Evolutionary conservation across 495 filamentous ascomycete species (phyloP).

Genomic region (Astrothelium subdiscretum): DNA sequence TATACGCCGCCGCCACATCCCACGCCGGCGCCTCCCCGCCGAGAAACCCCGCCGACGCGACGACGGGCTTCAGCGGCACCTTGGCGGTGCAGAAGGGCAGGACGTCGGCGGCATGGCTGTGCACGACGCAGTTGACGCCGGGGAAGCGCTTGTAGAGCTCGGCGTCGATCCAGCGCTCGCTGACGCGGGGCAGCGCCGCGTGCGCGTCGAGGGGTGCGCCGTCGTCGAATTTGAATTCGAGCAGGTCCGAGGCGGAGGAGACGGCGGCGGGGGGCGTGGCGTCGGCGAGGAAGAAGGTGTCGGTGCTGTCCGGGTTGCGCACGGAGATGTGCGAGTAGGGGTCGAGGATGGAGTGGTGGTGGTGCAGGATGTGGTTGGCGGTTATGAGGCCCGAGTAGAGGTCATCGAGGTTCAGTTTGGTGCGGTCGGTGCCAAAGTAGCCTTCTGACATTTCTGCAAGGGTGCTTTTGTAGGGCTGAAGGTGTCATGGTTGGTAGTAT

Average conservation of each 20-base stretch:
- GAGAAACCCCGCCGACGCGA: slow-evolving; percentile 42
- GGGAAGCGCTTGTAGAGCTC: slow-evolving; percentile 40
- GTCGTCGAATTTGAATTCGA: slow-evolving; percentile 30
- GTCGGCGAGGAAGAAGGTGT: slow-evolving; percentile 33
- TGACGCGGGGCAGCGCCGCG: slow-evolving; percentile 18
- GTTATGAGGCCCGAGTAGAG: slow-evolving; percentile 28
- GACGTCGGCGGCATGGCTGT: slow-evolving; percentile 36
- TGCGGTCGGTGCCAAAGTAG: not conserved
- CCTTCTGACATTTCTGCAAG: not conserved
- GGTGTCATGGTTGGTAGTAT: not conserved
- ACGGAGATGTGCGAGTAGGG: slow-evolving; percentile 36
- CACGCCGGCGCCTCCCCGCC: slow-evolving; percentile 24
- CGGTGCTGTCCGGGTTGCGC: slow-evolving; percentile 30
- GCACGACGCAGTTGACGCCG: slow-evolving; percentile 34
- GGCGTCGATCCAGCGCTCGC: slow-evolving; percentile 37
- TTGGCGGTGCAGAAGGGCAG: slow-evolving; percentile 35
- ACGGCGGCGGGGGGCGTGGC: slow-evolving; percentile 31
- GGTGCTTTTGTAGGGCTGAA: not conserved
- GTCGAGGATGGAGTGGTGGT: not conserved
- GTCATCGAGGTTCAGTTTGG: slow-evolving; percentile 6
- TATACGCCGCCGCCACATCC: slow-evolving; percentile 15
- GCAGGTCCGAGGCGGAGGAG: slow-evolving; percentile 27
- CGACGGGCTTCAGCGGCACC: slow-evolving; percentile 32
- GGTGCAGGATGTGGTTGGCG: slow-evolving; percentile 29
- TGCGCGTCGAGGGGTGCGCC: slow-evolving; percentile 24